Base-by-base conservation (phyloP, 441 rosid species). In the Erysimum cheiri region DNA sequence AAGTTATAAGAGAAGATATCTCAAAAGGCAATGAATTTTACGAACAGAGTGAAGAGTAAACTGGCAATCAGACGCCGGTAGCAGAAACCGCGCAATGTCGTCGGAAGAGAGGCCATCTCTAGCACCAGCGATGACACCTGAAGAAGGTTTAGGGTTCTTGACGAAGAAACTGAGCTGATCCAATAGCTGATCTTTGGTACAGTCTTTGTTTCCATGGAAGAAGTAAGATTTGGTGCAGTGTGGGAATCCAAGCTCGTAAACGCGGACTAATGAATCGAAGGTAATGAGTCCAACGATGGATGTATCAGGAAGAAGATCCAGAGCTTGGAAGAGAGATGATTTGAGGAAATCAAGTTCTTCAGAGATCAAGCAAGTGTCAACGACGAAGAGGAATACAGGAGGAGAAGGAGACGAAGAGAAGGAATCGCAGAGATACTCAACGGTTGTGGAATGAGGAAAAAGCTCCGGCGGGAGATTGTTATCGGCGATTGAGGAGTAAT, bases 381-480 rank as follows among this genome's bases (percentile, higher is more conserved):
- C 65, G 35, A 94, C 93, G 79, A 94, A 92, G 79, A 94, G 71
- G 74, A 81, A 87, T 6, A 90, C 92, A 7, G 86, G 81, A 26
- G 92, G 87, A 50, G 63, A 73, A 73, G 60, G 81, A 69, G 60
- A 71, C 67, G 60, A 71, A 43, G 78, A 81, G 9, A 77, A 82
- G 8, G 88, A 60, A 35, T 43, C 47, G 17, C 71, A 75, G 46
- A 82, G 83, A 79, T 89, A 89, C 80, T 92, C 99, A 73, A 94
- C 80, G 47, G 97, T 90, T 36, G 97, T 88, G 78, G 74, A 86
- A 44, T 84, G 88, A 61, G 97, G 90, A 82, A 92, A 90, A 24
- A 94, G 96, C 85, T 94, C 98, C 32, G 88, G 92, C 8, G 96
- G 97, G 57, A 94, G 92, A 74, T 83, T 88, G 47, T 83, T 86